Evolutionary conservation across 2,329 filamentous ascomycete genomes (phyloP).

Genomic region (Dissoconium aciculare): DNA sequence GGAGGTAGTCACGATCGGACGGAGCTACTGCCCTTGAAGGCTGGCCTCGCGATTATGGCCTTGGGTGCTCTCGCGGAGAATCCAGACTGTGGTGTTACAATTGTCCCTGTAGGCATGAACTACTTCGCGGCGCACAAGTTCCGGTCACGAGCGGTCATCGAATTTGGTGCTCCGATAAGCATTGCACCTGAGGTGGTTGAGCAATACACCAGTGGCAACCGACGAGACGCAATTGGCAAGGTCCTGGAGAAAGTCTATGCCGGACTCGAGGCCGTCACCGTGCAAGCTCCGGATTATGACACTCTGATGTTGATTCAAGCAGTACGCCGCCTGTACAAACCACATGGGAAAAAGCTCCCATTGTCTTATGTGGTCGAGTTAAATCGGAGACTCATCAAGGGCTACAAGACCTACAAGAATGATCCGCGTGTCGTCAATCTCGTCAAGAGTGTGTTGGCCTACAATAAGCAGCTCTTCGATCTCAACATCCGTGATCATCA

Average conservation of each 20-base stretch:
- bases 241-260: slow-evolving; percentile 79
- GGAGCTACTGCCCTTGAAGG: slow-evolving; percentile 81
- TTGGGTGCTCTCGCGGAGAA: slow-evolving; percentile 74
- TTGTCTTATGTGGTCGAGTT: slow-evolving; percentile 87
- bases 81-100: slow-evolving; percentile 77
- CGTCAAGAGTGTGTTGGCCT: slow-evolving; percentile 60
- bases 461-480: slow-evolving; percentile 75
- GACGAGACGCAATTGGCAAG: slow-evolving; percentile 72
- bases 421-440: slow-evolving; percentile 68
- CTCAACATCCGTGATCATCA: slow-evolving; percentile 87
- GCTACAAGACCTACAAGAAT: slow-evolving; percentile 84
- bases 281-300: slow-evolving; percentile 85
- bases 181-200: slow-evolving; percentile 69
- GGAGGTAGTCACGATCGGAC: slow-evolving; percentile 91
- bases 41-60: slow-evolving; percentile 95
- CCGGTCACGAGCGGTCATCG: slow-evolving; percentile 83
- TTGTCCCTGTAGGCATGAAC: slow-evolving; percentile 96
- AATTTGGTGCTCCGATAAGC: slow-evolving; percentile 83
- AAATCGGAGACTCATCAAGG: slow-evolving; percentile 77
- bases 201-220: slow-evolving; percentile 68
- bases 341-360: slow-evolving; percentile 83
- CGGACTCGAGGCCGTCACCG: slow-evolving; percentile 72
- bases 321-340: slow-evolving; percentile 81
- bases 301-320: slow-evolving; percentile 95
- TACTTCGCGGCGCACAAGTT: slow-evolving; percentile 99